Base-by-base conservation (phyloP, 2,329 filamentous ascomycete species). In the Fusarium virguliforme region DNA sequence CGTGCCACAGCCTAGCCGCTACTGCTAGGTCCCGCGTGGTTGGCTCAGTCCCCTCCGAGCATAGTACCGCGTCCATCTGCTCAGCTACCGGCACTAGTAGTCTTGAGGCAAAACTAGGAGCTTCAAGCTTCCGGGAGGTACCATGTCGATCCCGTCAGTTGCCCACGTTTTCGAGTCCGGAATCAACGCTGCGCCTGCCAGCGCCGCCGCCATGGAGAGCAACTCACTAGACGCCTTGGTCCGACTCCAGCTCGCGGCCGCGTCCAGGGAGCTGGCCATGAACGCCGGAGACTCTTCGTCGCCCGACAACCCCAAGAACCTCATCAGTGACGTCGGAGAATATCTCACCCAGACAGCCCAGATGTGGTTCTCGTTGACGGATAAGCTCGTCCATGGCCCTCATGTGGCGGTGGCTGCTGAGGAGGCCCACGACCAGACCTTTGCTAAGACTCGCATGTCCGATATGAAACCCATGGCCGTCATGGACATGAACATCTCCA, bases 261-360 rank as follows among this genome's bases (percentile, higher is more conserved):
- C 74, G 56, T 64, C 74, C 58, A 71, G 54, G 26, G 71, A 78
- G 13, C 51, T 78, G 30, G 72, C 74, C 57, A 63, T 63, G 61
- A 70, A 62, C 40, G 60, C 54, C n/a, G 59, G 71, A 34, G 59
- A 59, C 28, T 28, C 54, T 13, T 24, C 64, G 34, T 54, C 60
- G 55, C n/a, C 69, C 65, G 46, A 64, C 60, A 37, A 73, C 46
- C 67, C 75, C 13, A 72, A 75, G 13, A 79, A 77, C 41, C 62
- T 82, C 56, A 74, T 81, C 43, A 71, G 70, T 34, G 79, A 81
- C 35, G 75, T 81, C 63, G 80, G 80, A 34, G 80, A 82, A 26
- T 82, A 82, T 62, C 66, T 82, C 26, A 72, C 74, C 32, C 78
- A 77, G 28, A 79, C 78, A n/a, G 79, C 80, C 24, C 60, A 75